These are phyloP conservation scores for Mucor irregularis DNA, from an alignment of 371 early-diverging fungal species.

Conservation along the genomic window DNA sequence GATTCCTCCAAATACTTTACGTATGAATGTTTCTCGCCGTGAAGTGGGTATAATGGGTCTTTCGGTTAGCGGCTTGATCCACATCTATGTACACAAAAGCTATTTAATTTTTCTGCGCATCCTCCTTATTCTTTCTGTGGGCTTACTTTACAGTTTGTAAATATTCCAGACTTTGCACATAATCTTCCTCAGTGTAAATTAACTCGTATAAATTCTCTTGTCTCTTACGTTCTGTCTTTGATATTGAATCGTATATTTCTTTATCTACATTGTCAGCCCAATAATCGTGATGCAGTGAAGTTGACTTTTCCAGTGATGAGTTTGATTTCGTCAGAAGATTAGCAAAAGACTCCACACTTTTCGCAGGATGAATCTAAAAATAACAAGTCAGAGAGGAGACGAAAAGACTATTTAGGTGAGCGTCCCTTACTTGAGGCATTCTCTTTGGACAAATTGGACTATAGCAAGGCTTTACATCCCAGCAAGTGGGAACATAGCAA, in stretches of 20 bases:
- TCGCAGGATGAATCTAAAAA: not conserved
- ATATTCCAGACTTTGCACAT: conserved; percentile 74
- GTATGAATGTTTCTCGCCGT: conserved; percentile 67
- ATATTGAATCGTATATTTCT: conserved; percentile 65
- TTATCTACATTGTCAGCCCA: conserved; percentile 72
- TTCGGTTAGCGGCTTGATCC: conserved; percentile 73
- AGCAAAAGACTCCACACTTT: not conserved
- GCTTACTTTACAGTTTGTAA: conserved; percentile 29
- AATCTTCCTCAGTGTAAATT: conserved; percentile 88
- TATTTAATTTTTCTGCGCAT: not conserved
- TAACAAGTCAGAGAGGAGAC: not conserved
- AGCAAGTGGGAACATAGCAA: conserved; percentile 76
- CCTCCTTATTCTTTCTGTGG: not conserved
- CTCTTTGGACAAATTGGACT: conserved; percentile 67
- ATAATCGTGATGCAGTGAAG: conserved; percentile 13
- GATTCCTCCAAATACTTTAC: conserved; percentile 81
- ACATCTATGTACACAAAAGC: conserved; percentile 51
- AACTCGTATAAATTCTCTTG: conserved; percentile 94
- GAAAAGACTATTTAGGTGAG: not conserved
- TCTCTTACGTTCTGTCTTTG: conserved; percentile 78
- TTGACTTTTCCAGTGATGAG: not conserved
- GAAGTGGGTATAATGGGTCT: conserved; percentile 64
- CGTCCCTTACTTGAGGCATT: conserved; percentile 37
- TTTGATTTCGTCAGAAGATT: not conserved
- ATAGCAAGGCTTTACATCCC: conserved; percentile 60